A percentile compares a stretch with the other conserved stretches of the same genome.
These are phyloP conservation scores for Tieghemiomyces parasiticus DNA, from an alignment of 192 early-diverging fungal species.

Conservation along the genomic window DNA sequence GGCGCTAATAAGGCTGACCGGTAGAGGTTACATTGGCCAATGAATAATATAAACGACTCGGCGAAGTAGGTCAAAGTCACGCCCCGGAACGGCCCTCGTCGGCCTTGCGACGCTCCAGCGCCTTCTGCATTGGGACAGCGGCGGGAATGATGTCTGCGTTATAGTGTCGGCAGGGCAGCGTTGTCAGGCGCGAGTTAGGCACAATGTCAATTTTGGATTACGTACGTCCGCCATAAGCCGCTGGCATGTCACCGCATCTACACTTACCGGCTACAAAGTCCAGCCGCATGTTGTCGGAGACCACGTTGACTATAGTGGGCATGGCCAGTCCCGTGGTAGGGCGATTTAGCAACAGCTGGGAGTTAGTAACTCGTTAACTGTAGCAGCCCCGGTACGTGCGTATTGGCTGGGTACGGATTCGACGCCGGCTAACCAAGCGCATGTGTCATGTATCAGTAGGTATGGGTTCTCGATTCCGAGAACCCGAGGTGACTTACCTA, in stretches of 20 bases:
- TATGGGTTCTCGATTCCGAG: background rate
- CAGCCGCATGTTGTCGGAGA: background rate
- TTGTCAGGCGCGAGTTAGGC: background rate
- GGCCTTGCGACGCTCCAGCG: background rate
- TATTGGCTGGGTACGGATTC: background rate
- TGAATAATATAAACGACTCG: no score
- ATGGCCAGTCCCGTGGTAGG: no score
- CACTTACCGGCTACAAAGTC: slow-evolving; percentile 1
- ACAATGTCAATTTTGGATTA: background rate
- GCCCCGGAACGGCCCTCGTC: no score
- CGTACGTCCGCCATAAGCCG: no score
- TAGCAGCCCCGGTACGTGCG: background rate
- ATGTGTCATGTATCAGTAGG: background rate
- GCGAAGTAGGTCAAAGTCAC: no score
- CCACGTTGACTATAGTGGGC: background rate
- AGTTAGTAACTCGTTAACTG: no score
- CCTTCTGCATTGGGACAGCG: background rate
- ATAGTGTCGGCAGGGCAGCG: background rate
- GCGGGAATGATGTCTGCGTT: background rate
- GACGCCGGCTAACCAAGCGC: background rate
- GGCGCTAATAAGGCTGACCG: no score
- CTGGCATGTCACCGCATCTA: background rate
- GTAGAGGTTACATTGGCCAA: no score
- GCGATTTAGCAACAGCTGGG: background rate
- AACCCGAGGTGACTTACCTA: background rate